Evolutionary conservation across 2,329 filamentous ascomycete species (phyloP).

Genomic region (Drechslerella dactyloides): DNA sequence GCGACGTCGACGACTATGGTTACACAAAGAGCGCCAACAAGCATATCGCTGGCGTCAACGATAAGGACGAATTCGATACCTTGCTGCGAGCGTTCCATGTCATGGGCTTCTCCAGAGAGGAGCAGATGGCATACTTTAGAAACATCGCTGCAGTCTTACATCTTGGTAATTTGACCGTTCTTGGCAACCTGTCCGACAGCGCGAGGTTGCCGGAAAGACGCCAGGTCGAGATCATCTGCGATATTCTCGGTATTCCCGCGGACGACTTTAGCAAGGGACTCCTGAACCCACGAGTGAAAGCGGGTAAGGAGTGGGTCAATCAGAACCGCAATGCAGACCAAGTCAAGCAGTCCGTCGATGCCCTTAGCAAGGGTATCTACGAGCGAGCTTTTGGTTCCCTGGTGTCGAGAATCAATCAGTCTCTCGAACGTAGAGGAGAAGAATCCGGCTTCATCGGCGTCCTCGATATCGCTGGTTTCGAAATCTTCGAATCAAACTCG

Average conservation of each 20-base stretch:
- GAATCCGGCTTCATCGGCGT: constrained; percentile 97
- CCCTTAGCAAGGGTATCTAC: constrained; percentile 94
- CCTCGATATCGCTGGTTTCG: constrained; percentile 97
- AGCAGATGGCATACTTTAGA: constrained; percentile 80
- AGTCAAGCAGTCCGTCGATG: constrained; percentile 86
- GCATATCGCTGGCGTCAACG: constrained; percentile 86
- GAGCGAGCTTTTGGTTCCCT: constrained; percentile 94
- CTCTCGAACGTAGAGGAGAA: constrained; percentile 87
- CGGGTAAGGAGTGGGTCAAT: constrained; percentile 96
- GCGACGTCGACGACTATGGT: constrained; percentile 81
- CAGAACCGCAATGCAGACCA: constrained; percentile 98
- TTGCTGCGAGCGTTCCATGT: constrained; percentile 91
- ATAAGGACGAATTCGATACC: constrained; percentile 85
- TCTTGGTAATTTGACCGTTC: constrained; percentile 86
- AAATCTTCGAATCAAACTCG: constrained; percentile 95
- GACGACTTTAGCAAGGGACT: constrained; percentile 88
- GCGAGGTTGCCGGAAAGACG: constrained; percentile 80
- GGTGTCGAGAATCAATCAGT: constrained; percentile 86
- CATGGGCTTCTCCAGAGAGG: constrained; percentile 88
- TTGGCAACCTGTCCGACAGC: constrained; percentile 72
- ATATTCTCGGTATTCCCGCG: constrained; percentile 79
- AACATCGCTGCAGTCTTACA: constrained; percentile 92
- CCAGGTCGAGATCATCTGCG: constrained; percentile 77
- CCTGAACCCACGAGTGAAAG: constrained; percentile 91
- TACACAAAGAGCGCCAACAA: constrained; percentile 94